These are phyloP conservation scores for Alternaria atra DNA, from an alignment of 2,329 filamentous ascomycete genomes.

Conservation along the genomic window DNA sequence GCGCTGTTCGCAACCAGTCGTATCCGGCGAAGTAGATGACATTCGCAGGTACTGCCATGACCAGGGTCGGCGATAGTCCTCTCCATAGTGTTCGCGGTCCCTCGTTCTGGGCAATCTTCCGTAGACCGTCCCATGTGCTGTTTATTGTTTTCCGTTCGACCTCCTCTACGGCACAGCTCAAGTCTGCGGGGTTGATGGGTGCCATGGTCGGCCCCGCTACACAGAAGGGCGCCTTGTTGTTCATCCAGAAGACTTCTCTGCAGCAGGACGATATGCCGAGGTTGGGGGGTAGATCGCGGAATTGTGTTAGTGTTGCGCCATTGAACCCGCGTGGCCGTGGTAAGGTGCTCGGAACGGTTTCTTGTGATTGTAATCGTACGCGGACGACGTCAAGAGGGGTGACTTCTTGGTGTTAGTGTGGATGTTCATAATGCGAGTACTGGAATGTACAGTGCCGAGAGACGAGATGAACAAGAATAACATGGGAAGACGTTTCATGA, in stretches of 20 bases:
- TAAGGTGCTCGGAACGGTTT: constrained; percentile 59
- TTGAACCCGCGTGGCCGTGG: constrained; percentile 54
- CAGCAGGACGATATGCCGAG: constrained; percentile 95
- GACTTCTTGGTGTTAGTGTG: constrained; percentile 57
- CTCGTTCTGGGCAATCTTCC: constrained; percentile 95
- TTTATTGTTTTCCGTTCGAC: constrained; percentile 83
- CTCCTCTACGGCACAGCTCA: constrained; percentile 85
- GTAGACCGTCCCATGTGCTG: constrained; percentile 88
- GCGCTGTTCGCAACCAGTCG: constrained; percentile 85
- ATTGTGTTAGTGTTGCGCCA: constrained; percentile 50
- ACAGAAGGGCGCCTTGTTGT: constrained; percentile 83
- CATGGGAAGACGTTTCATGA: not conserved
- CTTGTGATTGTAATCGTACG: constrained; percentile 90
- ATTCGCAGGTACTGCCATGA: constrained; percentile 94
- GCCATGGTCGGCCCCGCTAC: constrained; percentile 69
- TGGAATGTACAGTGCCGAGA: not conserved
- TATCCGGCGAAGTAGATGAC: constrained; percentile 99
- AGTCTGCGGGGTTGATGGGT: constrained; percentile 54
- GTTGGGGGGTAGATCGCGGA: constrained; percentile 78
- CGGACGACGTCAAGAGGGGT: constrained; percentile 97
- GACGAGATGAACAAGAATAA: not conserved
- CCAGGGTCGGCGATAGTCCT: constrained; percentile 88
- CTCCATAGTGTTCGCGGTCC: constrained; percentile 88
- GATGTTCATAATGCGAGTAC: not conserved
- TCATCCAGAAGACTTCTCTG: constrained; percentile 95